These are phyloP conservation scores for Cenchrus americanus DNA, from an alignment of 176 grass and related monocot species.

Conservation along the genomic window DNA sequence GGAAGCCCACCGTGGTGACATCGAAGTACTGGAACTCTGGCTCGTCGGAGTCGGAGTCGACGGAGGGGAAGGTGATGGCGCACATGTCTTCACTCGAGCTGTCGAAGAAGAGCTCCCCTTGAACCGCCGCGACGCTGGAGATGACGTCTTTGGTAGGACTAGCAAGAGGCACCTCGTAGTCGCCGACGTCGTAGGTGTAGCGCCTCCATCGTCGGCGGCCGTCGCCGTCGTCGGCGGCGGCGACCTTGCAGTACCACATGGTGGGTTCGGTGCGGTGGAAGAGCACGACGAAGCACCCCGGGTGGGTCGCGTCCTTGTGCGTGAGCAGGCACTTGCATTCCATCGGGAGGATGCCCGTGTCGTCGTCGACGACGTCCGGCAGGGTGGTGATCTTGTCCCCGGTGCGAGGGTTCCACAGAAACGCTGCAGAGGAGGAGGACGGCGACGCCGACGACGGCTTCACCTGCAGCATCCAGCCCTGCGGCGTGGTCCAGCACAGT, in stretches of 20 bases:
- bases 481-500: slow-evolving; percentile 20
- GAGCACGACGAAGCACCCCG: slow-evolving; percentile 2
- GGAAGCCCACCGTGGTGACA: not conserved
- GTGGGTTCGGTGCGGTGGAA: not conserved
- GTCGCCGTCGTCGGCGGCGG: not conserved
- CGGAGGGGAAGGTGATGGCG: not conserved
- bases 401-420: not conserved
- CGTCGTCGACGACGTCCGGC: not conserved
- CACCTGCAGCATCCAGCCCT: slow-evolving; percentile 12
- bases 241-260: slow-evolving; percentile 8
- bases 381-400: not conserved
- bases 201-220: not conserved
- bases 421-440: not conserved
- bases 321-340: slow-evolving; percentile 17
- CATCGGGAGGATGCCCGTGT: not conserved
- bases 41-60: not conserved
- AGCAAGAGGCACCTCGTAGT: not conserved
- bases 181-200: not conserved
- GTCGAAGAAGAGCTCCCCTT: slow-evolving; percentile 7
- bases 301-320: not conserved
- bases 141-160: not conserved
- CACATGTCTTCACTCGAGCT: not conserved
- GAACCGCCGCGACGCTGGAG: not conserved
- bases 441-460: too few species aligned
- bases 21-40: not conserved